These are phyloP conservation scores for Penicillium diatomitis DNA, from an alignment of 495 filamentous ascomycete species.

Conservation along the genomic window DNA sequence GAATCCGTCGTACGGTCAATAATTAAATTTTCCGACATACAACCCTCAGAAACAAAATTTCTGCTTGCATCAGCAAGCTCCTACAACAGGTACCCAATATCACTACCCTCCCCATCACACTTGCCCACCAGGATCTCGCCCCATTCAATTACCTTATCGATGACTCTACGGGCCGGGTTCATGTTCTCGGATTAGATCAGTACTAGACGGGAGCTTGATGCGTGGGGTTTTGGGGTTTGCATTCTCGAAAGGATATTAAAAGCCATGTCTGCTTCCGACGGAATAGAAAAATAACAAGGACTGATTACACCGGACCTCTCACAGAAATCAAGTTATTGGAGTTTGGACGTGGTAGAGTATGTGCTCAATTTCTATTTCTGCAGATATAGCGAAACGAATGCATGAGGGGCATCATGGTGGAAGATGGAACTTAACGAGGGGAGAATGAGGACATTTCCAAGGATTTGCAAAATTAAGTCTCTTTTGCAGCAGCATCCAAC, in stretches of 20 bases:
- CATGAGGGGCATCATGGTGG: neutral
- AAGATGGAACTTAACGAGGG: neutral
- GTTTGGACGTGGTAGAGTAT: neutral
- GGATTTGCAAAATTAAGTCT: neutral
- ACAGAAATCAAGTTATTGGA: neutral
- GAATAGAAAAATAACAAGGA: slow-evolving; percentile 1
- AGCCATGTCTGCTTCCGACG: neutral
- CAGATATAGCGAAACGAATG: neutral
- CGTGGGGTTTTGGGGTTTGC: neutral
- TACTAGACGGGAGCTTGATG: slow-evolving; percentile 2
- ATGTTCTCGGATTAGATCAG: slow-evolving; percentile 4
- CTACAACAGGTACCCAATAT: slow-evolving; percentile 3
- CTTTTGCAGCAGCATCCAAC: neutral
- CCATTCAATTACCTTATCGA: slow-evolving; percentile 9
- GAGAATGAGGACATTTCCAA: neutral
- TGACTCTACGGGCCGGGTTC: slow-evolving; percentile 2
- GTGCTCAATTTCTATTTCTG: neutral
- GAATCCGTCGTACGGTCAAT: slow-evolving; percentile 1
- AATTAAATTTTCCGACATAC: slow-evolving; percentile 3
- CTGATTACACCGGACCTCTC: neutral
- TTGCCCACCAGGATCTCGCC: slow-evolving; percentile 5
- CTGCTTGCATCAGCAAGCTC: slow-evolving; percentile 6
- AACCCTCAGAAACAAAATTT: slow-evolving; percentile 4
- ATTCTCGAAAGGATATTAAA: neutral
- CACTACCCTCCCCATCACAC: slow-evolving; percentile 2